Evolutionary conservation across 148 eudicot species (phyloP).

Genomic region (Suaeda aralocaspica): DNA sequence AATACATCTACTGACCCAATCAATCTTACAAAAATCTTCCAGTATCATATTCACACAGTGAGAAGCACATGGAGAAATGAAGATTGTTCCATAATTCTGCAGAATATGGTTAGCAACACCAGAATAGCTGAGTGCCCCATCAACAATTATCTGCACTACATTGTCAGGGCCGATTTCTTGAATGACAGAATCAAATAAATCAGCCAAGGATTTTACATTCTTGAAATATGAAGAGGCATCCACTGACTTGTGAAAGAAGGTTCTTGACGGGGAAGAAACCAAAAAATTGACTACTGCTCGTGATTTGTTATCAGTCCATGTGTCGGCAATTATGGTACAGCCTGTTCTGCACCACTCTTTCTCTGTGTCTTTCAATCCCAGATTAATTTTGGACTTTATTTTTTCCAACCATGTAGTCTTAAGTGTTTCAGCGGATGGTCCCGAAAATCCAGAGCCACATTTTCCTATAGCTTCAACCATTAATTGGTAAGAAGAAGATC

Average conservation of each 20-base stretch:
- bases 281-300: conserved; percentile 77
- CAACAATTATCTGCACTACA: conserved; percentile 80
- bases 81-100: conserved; percentile 63
- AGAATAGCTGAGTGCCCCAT: conserved; percentile 55
- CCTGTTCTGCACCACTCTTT: conserved; percentile 90
- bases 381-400: conserved; percentile 59
- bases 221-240: conserved; percentile 78
- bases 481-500: conserved; percentile 72
- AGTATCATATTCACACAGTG: conserved; percentile 73
- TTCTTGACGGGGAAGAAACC: conserved; percentile 91
- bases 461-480: conserved; percentile 80
- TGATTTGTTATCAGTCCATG: conserved; percentile 93
- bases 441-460: conserved; percentile 59
- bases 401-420: conserved; percentile 70
- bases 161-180: conserved; percentile 84
- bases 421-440: conserved; percentile 76
- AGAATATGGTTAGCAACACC: conserved; percentile 74
- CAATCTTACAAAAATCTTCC: conserved; percentile 82
- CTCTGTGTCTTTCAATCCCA: conserved; percentile 65
- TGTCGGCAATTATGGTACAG: conserved; percentile 85
- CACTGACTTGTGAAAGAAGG: conserved; percentile 88
- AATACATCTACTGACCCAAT: conserved; percentile 87
- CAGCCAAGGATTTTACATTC: conserved; percentile 59
- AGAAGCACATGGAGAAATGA: conserved; percentile 90
- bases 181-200: conserved; percentile 77